Evolutionary conservation across 2,329 filamentous ascomycete species (phyloP).

Genomic region (Aspergillus sp.): DNA sequence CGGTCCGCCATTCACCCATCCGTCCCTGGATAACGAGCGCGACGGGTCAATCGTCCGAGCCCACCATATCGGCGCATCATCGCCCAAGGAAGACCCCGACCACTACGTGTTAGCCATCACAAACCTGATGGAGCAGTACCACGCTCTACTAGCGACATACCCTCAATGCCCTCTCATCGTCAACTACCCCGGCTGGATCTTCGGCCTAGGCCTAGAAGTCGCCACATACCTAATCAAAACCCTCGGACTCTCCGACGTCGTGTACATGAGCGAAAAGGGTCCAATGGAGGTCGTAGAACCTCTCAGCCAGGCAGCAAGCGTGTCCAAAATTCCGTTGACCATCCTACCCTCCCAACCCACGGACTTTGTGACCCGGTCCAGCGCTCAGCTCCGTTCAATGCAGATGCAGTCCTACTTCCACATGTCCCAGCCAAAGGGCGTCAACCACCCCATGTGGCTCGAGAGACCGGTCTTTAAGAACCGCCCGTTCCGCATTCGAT

Average conservation of each 20-base stretch:
- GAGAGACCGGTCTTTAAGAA: slow-evolving; percentile 45
- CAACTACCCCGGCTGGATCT: slow-evolving; percentile 59
- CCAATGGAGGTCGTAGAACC: slow-evolving; percentile 43
- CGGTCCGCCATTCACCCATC: slow-evolving; percentile 58
- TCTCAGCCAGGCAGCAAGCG: slow-evolving; percentile 40
- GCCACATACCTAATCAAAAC: slow-evolving; percentile 48
- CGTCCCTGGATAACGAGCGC: slow-evolving; percentile 34
- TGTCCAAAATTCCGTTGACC: slow-evolving; percentile 40
- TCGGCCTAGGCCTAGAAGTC: slow-evolving; percentile 51
- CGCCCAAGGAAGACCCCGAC: slow-evolving; percentile 56
- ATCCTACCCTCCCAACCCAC: slow-evolving; percentile 48
- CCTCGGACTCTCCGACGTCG: slow-evolving; percentile 51
- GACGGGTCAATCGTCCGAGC: slow-evolving; percentile 46
- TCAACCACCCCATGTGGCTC: slow-evolving; percentile 44
- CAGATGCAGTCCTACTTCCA: slow-evolving; percentile 65
- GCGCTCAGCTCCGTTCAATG: slow-evolving; percentile 56
- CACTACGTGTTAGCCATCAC: slow-evolving; percentile 55
- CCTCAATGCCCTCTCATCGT: slow-evolving; percentile 53
- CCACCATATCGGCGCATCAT: slow-evolving; percentile 55
- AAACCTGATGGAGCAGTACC: slow-evolving; percentile 54
- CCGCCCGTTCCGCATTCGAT: slow-evolving; percentile 51
- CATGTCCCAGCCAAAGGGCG: slow-evolving; percentile 29
- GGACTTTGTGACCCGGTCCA: slow-evolving; percentile 47
- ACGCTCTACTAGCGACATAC: slow-evolving; percentile 39
- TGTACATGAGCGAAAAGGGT: slow-evolving; percentile 55